Percentiles rank a stretch among this genome's conserved stretches.
phyloP scores from a whole-genome alignment of 768 basidiomycete species.

The Phlebiopsis flavidoalba region DNA sequence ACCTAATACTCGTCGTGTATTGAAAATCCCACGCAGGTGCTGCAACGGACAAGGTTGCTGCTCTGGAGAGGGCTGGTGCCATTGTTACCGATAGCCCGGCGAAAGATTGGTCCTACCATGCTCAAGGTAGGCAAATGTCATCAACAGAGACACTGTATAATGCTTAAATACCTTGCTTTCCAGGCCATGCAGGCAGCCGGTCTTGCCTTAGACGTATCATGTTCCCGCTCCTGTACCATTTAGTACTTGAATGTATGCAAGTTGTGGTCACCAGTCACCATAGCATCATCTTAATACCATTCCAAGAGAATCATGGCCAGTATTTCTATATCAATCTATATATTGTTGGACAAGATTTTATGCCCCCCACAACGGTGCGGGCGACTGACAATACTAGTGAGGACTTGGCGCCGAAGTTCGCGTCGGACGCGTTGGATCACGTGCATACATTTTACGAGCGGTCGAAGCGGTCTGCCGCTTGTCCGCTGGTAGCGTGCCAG shows the following conservation, averaged over 20 bases:
- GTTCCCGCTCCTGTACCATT: slow-evolving; percentile 8
- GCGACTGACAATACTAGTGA: no score
- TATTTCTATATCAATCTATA: background rate
- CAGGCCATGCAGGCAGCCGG: slow-evolving; percentile 81
- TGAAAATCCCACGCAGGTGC: slow-evolving; percentile 45
- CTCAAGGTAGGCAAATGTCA: slow-evolving; percentile 55
- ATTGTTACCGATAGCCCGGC: slow-evolving; percentile 95
- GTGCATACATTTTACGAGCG: slow-evolving; percentile 2
- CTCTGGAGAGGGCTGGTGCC: slow-evolving; percentile 86
- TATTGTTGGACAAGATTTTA: no score
- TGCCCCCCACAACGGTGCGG: no score
- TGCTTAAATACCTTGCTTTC: slow-evolving; percentile 2
- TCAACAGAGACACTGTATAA: background rate
- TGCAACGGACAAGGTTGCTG: slow-evolving; percentile 89
- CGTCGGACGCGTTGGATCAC: slow-evolving; percentile 1
- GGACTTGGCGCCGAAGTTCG: background rate
- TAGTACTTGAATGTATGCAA: background rate
- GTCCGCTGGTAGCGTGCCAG: slow-evolving; percentile 2
- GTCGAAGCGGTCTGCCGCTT: slow-evolving; percentile 5
- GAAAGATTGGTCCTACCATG: slow-evolving; percentile 87
- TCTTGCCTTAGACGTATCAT: slow-evolving; percentile 42
- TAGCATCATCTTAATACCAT: background rate
- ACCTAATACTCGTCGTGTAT: background rate
- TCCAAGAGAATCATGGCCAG: background rate
- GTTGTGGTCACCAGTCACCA: slow-evolving; percentile 1